phyloP scores from a whole-genome alignment of 352 stramenopile species.

The Phytophthora podocarpi region DNA sequence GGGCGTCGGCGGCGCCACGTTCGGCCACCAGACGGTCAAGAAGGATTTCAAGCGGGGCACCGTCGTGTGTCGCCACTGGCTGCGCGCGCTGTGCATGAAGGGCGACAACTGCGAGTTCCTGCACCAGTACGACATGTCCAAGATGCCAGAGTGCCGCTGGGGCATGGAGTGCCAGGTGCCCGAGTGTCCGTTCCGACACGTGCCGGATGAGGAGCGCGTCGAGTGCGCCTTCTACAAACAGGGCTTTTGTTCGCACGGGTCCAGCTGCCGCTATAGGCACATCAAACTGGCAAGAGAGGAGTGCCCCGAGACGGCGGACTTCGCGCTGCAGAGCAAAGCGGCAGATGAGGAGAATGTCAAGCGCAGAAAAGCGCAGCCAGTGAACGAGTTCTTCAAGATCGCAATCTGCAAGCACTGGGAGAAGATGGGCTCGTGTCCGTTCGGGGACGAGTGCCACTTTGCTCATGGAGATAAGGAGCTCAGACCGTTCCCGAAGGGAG shows the following conservation, averaged over 20 bases:
- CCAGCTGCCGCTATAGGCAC: slow-evolving; percentile 95
- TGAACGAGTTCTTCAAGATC: slow-evolving; percentile 98
- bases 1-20: slow-evolving; percentile 45
- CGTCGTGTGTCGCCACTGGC: slow-evolving; percentile 97
- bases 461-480: slow-evolving; percentile 95
- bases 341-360: slow-evolving; percentile 91
- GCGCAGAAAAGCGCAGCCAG: slow-evolving; percentile 83
- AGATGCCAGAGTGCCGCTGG: slow-evolving; percentile 98
- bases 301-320: slow-evolving; percentile 93
- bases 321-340: slow-evolving; percentile 92
- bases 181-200: slow-evolving; percentile 97
- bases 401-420: slow-evolving; percentile 98
- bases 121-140: slow-evolving; percentile 95
- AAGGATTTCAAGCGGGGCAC: slow-evolving; percentile 93
- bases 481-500: slow-evolving; percentile 81
- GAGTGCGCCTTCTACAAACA: slow-evolving; percentile 98
- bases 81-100: slow-evolving; percentile 98
- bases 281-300: slow-evolving; percentile 94
- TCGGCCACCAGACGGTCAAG: slow-evolving; percentile 45
- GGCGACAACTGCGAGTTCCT: slow-evolving; percentile 97
- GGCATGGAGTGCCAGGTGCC: slow-evolving; percentile 97
- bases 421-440: slow-evolving; percentile 95
- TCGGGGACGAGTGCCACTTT: slow-evolving; percentile 97
- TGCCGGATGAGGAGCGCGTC: slow-evolving; percentile 95
- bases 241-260: slow-evolving; percentile 97